phyloP scores from a whole-genome alignment of 352 stramenopile genomes.

The Poterioochromonas sp. region DNA sequence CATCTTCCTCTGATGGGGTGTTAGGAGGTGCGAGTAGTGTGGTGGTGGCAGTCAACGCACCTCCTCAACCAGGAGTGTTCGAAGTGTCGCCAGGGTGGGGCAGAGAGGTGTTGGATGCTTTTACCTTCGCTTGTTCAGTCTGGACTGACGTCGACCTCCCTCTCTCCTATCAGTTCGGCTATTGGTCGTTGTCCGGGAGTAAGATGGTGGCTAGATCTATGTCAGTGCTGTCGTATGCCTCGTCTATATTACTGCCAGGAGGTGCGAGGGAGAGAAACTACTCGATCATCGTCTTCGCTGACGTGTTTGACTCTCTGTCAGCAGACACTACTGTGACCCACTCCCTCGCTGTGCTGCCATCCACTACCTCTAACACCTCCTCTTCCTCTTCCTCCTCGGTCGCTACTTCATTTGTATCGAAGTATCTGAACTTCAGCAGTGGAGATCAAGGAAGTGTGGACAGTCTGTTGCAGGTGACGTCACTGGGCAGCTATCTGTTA shows the following conservation, averaged over 20 bases:
- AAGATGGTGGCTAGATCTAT: constrained; percentile 13
- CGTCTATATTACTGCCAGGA: constrained; percentile 8
- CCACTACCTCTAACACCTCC: constrained; percentile 8
- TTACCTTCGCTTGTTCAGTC: neutral
- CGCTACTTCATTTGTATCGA: neutral
- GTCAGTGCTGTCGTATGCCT: constrained; percentile 8
- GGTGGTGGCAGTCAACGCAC: constrained; percentile 6
- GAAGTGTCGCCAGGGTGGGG: constrained; percentile 1
- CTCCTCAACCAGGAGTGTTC: constrained; percentile 14
- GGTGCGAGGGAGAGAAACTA: constrained; percentile 8
- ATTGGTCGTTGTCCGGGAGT: constrained; percentile 17
- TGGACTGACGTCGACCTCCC: constrained; percentile 26
- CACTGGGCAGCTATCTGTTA: neutral
- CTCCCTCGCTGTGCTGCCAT: constrained; percentile 5
- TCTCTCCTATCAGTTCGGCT: constrained; percentile 26
- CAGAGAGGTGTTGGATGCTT: neutral
- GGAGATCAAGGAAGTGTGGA: neutral
- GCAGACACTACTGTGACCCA: neutral
- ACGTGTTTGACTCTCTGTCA: constrained; percentile 11
- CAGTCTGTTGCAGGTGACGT: neutral
- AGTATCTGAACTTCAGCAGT: constrained; percentile 3
- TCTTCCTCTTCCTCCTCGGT: constrained; percentile 3
- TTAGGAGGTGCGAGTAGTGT: constrained; percentile 10
- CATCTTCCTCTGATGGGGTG: constrained; percentile 8
- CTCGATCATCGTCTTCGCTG: constrained; percentile 1